Base-by-base conservation (phyloP, 148 eudicot genomes). In the Arctostaphylos glauca region DNA sequence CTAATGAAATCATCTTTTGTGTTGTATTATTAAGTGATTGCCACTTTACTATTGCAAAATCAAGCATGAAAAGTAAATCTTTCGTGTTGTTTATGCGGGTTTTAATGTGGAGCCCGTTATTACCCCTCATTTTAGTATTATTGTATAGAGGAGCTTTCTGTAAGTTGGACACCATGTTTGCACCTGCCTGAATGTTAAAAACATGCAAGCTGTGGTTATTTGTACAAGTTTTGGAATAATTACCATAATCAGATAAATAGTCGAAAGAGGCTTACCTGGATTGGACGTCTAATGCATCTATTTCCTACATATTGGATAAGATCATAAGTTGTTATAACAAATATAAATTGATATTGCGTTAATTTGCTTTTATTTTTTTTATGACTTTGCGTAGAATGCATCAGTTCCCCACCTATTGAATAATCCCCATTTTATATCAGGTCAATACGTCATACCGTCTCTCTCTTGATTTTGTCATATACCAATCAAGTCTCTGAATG, bases 121-220 rank as follows among this genome's bases (percentile, higher is more conserved):
- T 44, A 50, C 23, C 43, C 47, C 59, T 43, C 68, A 25, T 31
- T n/a, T 71, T 46, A 59, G 60, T 56, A 72, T 75, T 18, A 10
- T 76, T n/a, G 38, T 47, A 49, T 38, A 50, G 48, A 49, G 75
- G 60, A 31, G n/a, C 60, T n/a, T 25, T 48, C 48, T 66, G 43
- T 3, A 12, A 64, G 56, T 49, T 62, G 0, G 82, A 64, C 82
- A 80, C 74, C 38, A 76, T 21, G 43, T 76, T 76, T 52, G 7
- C 59, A 23, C 43, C 49, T 14, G 75, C n/a, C 50, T 41, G 75
- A 43, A 41, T 14, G 49, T 71, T 56, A 31, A 31, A 38, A 53
- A 23, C 3, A 23, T 10, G 58, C 14, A 19, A 9, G 2, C 67
- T 55, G 9, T 58, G 68, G 41, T 9, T 21, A 7, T 56, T 31